These are phyloP conservation scores for Peronospora destructor DNA, from an alignment of 352 stramenopile genomes.

Conservation along the genomic window DNA sequence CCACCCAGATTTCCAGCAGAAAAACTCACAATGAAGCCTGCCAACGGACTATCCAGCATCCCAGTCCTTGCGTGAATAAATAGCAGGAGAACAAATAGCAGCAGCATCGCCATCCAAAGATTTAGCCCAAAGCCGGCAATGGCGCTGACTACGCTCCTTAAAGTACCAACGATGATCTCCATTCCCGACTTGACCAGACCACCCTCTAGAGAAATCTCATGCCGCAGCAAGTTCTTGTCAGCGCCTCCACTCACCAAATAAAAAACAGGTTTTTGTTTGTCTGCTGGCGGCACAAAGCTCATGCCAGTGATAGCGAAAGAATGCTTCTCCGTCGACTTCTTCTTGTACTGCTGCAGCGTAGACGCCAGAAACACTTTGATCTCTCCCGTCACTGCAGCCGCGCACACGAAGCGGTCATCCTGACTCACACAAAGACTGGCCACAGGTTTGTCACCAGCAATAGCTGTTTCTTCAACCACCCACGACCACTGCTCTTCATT, in stretches of 20 bases:
- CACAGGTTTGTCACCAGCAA: conserved; percentile 67
- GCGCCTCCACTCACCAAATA: conserved; percentile 67
- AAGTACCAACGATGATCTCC: conserved; percentile 25
- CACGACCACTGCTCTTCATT: conserved; percentile 68
- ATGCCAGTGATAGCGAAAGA: conserved; percentile 81
- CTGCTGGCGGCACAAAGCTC: conserved; percentile 42
- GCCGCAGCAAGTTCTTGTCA: conserved; percentile 66
- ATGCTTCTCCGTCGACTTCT: conserved; percentile 51
- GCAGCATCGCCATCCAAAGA: conserved; percentile 35
- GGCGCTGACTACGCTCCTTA: conserved; percentile 26
- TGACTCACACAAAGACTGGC: conserved; percentile 71
- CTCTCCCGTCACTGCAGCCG: conserved; percentile 64
- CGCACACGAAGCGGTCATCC: conserved; percentile 66
- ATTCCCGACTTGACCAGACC: conserved; percentile 44
- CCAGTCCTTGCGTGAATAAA: conserved; percentile 66
- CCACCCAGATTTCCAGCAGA: neutral
- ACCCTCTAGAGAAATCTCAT: conserved; percentile 52
- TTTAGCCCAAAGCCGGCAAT: conserved; percentile 44
- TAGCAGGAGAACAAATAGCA: conserved; percentile 70
- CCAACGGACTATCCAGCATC: conserved; percentile 38
- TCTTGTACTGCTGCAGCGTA: conserved; percentile 48
- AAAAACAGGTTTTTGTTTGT: conserved; percentile 31
- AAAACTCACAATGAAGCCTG: conserved; percentile 46
- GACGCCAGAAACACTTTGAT: conserved; percentile 53
- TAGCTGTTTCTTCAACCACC: conserved; percentile 40